These are phyloP conservation scores for Lichtheimia ramosa DNA, from an alignment of 371 early-diverging fungal species.

Conservation along the genomic window DNA sequence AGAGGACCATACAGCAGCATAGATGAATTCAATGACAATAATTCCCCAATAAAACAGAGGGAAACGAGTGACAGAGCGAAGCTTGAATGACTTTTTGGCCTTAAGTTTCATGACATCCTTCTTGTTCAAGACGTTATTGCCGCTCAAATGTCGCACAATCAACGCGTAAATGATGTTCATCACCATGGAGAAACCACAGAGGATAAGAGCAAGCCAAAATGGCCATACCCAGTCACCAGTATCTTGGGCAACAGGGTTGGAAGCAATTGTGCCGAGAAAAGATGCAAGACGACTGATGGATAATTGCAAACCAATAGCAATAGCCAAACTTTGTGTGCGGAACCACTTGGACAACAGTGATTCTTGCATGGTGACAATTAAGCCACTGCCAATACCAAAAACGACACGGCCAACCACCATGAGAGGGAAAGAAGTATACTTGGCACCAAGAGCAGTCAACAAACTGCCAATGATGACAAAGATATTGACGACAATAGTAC, in stretches of 20 bases:
- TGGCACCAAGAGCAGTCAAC: conserved; percentile 46
- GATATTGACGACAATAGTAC: conserved; percentile 43
- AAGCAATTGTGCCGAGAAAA: conserved; percentile 51
- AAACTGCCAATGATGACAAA: conserved; percentile 48
- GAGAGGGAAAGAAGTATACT: conserved; percentile 34
- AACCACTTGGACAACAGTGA: conserved; percentile 61
- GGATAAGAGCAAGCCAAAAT: conserved; percentile 51
- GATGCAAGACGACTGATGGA: conserved; percentile 52
- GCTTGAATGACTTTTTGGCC: conserved; percentile 38
- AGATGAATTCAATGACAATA: conserved; percentile 46
- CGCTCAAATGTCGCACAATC: conserved; percentile 38
- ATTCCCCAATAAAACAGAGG: conserved; percentile 53
- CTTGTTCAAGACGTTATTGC: conserved; percentile 21
- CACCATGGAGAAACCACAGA: conserved; percentile 48
- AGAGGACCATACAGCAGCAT: conserved; percentile 58
- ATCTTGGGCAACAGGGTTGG: conserved; percentile 38
- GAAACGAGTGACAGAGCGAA: conserved; percentile 42
- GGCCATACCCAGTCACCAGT: conserved; percentile 54
- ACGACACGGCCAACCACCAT: conserved; percentile 54
- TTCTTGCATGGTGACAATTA: conserved; percentile 62
- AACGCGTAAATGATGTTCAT: conserved; percentile 51
- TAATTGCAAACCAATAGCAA: conserved; percentile 51
- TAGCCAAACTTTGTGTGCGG: conserved; percentile 34
- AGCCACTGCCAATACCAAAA: conserved; percentile 56
- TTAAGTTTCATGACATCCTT: conserved; percentile 27